These are phyloP conservation scores for Chaetomium sp. DNA, from an alignment of 2,329 filamentous ascomycete species.

Conservation along the genomic window DNA sequence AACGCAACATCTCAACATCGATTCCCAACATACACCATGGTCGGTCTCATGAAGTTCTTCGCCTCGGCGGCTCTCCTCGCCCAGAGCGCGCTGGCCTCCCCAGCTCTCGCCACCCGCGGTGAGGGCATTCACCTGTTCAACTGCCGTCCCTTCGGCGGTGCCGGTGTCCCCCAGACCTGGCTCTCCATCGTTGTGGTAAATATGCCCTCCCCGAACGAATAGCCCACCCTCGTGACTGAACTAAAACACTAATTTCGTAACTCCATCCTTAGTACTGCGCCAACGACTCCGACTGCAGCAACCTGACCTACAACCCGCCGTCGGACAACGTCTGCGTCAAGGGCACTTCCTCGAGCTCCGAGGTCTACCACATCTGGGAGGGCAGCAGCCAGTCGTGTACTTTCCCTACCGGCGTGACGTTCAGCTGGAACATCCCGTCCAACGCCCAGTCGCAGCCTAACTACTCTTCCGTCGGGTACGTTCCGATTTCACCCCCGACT, in stretches of 20 bases:
- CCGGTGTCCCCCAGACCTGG: constrained; percentile 9
- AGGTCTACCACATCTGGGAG: constrained; percentile 15
- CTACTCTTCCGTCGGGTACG: constrained; percentile 15
- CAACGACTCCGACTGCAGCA: constrained; percentile 21
- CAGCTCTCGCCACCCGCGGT: constrained; percentile 10
- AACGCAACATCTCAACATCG: too few species aligned
- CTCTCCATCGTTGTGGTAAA: constrained; percentile 8
- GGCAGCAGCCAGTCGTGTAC: constrained; percentile 15
- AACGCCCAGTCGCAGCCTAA: constrained; percentile 13
- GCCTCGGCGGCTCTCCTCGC: constrained; percentile 5
- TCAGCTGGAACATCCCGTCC: constrained; percentile 17
- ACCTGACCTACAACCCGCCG: not conserved
- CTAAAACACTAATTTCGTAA: not conserved
- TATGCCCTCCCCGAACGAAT: not conserved
- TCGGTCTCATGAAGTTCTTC: constrained; percentile 1
- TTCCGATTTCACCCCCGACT: not conserved
- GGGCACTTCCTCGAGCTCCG: not conserved
- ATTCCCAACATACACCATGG: not conserved
- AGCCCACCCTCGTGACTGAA: not conserved
- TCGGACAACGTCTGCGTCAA: constrained; percentile 10
- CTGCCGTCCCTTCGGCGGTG: constrained; percentile 11
- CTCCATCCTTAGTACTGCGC: constrained; percentile 16
- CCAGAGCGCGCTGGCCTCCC: not conserved
- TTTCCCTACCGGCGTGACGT: constrained; percentile 17
- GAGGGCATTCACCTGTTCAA: constrained; percentile 21